A percentile compares a stretch with the other conserved stretches of the same genome.
These are phyloP conservation scores for Ophiocordyceps unilateralis DNA, from an alignment of 2,329 filamentous ascomycete genomes.

Conservation along the genomic window DNA sequence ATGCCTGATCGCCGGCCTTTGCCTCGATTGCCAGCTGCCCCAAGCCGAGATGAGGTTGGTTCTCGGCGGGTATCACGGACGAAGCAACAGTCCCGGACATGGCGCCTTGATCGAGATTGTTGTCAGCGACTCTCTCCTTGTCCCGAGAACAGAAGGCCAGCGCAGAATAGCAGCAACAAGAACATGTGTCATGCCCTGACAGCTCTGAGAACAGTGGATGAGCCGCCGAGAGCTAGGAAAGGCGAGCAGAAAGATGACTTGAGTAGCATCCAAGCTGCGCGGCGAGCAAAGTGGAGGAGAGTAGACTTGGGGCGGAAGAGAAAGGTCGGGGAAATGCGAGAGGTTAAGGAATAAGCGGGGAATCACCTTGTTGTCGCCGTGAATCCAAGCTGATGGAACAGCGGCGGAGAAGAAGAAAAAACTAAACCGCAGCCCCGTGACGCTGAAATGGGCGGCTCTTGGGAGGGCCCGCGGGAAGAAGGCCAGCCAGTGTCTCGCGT, in stretches of 20 bases:
- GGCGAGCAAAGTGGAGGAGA: neutral
- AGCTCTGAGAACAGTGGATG: neutral
- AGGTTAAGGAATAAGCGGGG: neutral
- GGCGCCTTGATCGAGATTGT: constrained; percentile 5
- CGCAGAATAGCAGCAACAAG: neutral
- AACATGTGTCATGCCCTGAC: neutral
- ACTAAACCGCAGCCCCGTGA: constrained; percentile 8
- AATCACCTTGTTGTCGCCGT: constrained; percentile 10
- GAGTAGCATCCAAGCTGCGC: neutral
- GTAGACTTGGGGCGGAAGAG: neutral
- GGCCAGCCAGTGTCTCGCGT: neutral
- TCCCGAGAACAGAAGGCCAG: neutral
- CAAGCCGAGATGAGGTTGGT: constrained; percentile 16
- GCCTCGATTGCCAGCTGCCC: constrained; percentile 18
- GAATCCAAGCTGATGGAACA: constrained; percentile 7
- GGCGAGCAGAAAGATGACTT: neutral
- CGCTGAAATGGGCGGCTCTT: constrained; percentile 10
- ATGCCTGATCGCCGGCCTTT: constrained; percentile 24
- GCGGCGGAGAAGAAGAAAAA: constrained; percentile 4
- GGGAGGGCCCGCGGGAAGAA: constrained; percentile 6
- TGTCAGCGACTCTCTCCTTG: neutral
- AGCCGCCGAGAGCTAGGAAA: neutral
- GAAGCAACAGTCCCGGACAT: constrained; percentile 16
- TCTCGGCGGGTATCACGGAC: constrained; percentile 11
- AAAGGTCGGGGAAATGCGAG: neutral